phyloP scores from a whole-genome alignment of 2,329 filamentous ascomycete species.

The Hymenoscyphus scutula region DNA sequence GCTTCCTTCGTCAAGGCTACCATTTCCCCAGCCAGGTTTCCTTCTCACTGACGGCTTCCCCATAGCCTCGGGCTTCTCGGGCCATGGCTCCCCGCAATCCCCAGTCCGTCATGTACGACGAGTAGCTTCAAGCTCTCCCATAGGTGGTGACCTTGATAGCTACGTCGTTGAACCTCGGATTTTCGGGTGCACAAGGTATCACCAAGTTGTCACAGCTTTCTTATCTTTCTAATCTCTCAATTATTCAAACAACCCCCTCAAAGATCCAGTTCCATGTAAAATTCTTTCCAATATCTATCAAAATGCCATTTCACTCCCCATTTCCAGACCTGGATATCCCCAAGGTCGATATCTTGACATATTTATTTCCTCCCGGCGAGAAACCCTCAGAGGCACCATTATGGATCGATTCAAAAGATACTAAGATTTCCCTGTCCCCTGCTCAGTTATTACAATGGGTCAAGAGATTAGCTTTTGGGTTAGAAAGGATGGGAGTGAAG shows the following conservation, averaged over 20 bases:
- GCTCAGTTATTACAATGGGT: constrained; percentile 49
- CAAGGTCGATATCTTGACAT: constrained; percentile 25
- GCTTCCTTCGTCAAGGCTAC: background rate
- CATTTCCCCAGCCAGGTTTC: background rate
- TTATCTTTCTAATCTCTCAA: background rate
- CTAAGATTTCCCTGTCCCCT: constrained; percentile 45
- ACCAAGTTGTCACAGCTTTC: background rate
- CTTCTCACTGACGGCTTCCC: background rate
- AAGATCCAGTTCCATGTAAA: background rate
- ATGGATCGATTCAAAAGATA: constrained; percentile 52
- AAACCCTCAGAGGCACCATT: constrained; percentile 45
- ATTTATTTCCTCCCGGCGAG: constrained; percentile 40
- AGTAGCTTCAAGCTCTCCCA: background rate
- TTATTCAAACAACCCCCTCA: background rate
- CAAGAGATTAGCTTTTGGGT: constrained; percentile 49
- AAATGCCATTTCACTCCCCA: constrained; percentile 28
- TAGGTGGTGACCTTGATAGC: constrained; percentile 5
- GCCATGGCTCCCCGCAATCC: constrained; percentile 11
- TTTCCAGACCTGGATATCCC: constrained; percentile 25
- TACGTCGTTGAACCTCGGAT: constrained; percentile 8
- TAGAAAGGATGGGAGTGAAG: constrained; percentile 45
- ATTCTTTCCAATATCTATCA: background rate
- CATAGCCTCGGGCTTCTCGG: constrained; percentile 16
- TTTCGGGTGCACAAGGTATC: background rate
- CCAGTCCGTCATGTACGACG: background rate